Conservation (phyloP, 1,139 yeast genomes). For the Lodderomyces orthopsilosis region DNA sequence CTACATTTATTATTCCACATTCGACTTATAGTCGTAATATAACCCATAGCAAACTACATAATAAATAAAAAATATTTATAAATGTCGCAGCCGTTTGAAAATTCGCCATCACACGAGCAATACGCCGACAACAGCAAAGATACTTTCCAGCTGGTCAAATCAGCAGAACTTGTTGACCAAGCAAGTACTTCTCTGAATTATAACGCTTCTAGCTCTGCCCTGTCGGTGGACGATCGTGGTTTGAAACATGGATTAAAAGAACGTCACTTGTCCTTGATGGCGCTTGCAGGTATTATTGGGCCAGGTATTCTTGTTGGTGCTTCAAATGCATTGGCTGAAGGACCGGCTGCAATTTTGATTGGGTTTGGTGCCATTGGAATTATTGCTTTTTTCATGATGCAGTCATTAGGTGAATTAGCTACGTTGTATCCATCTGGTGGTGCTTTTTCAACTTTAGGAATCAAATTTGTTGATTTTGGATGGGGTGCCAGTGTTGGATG, state of each 20-base stretch:
- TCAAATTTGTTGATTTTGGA: conserved; percentile 53
- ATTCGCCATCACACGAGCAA: conserved; percentile 2
- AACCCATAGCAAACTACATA: no score
- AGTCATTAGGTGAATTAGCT: conserved; percentile 55
- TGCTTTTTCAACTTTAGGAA: conserved; percentile 53
- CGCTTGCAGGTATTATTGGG: conserved; percentile 55
- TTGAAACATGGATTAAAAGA: conserved; percentile 39
- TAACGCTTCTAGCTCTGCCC: background rate
- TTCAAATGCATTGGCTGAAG: conserved; percentile 41
- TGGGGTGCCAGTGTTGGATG: conserved; percentile 62
- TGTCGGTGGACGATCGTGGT: conserved; percentile 10
- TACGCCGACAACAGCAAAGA: conserved; percentile 1
- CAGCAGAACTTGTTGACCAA: conserved; percentile 2
- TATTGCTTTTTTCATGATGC: conserved; percentile 58
- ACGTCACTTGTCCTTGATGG: conserved; percentile 45
- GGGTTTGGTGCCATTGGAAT: conserved; percentile 52
- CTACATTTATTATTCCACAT: no score
- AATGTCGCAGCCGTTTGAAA: conserved; percentile 2
- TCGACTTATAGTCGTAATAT: no score
- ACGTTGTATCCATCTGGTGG: conserved; percentile 53
- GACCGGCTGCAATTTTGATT: conserved; percentile 45
- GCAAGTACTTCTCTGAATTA: background rate
- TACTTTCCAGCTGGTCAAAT: conserved; percentile 5
- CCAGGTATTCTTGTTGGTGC: conserved; percentile 54
- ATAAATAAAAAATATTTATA: background rate